These are phyloP conservation scores for Candida multigemmis DNA, from an alignment of 805 yeast species.

Conservation along the genomic window DNA sequence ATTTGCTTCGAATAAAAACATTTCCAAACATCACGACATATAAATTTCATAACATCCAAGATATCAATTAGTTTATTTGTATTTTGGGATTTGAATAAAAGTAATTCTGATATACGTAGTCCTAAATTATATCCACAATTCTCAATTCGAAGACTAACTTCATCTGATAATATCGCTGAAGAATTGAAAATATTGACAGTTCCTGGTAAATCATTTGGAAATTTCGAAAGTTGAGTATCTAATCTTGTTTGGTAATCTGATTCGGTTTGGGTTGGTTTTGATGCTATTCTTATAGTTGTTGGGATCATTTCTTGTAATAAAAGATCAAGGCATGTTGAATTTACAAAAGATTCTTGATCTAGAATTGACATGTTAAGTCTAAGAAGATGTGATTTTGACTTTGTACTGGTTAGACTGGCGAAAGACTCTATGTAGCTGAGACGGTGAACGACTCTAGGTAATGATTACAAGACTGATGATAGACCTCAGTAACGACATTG, in stretches of 20 bases:
- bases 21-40: slow-evolving; percentile 90
- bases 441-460: too few species aligned
- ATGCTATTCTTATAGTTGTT: slow-evolving; percentile 52
- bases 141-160: slow-evolving; percentile 53
- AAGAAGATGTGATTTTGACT: too few species aligned
- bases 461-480: too few species aligned
- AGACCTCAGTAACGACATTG: too few species aligned
- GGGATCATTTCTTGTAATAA: slow-evolving; percentile 75
- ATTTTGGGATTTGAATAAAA: slow-evolving; percentile 26
- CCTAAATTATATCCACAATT: slow-evolving; percentile 68
- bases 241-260: slow-evolving; percentile 14
- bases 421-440: too few species aligned
- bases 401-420: too few species aligned
- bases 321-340: slow-evolving; percentile 47
- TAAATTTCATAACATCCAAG: slow-evolving; percentile 80
- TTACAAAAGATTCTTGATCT: slow-evolving; percentile 34
- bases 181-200: slow-evolving; percentile 31
- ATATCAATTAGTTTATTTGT: slow-evolving; percentile 44
- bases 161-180: slow-evolving; percentile 31
- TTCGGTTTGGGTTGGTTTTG: slow-evolving; percentile 8
- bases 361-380: slow-evolving; percentile 8
- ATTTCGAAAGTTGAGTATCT: slow-evolving; percentile 16
- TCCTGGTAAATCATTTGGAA: slow-evolving; percentile 31
- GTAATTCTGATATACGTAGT: slow-evolving; percentile 39
- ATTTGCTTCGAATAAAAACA: slow-evolving; percentile 74